Evolutionary conservation across 805 yeast species (phyloP).

Genomic region (Scheffersomyces coipomensis): DNA sequence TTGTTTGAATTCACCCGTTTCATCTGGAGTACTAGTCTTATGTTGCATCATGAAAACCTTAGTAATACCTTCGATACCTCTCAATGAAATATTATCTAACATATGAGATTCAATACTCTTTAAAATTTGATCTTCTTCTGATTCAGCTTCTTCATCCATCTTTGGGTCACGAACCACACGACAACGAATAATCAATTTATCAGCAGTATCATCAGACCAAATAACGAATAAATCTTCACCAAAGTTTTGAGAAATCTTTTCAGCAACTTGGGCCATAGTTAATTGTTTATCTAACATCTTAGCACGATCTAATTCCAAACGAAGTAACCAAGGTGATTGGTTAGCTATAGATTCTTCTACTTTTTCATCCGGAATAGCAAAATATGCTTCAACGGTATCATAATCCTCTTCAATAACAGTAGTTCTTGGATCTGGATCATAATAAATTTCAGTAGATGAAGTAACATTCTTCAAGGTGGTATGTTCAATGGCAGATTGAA

Average conservation of each 20-base stretch:
- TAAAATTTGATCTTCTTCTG: slow-evolving; percentile 95
- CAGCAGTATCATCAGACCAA: slow-evolving; percentile 99
- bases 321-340: slow-evolving; percentile 97
- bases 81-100: slow-evolving; percentile 89
- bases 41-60: slow-evolving; percentile 91
- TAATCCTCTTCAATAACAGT: slow-evolving; percentile 97
- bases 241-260: slow-evolving; percentile 86
- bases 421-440: slow-evolving; percentile 96
- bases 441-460: slow-evolving; percentile 94
- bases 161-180: slow-evolving; percentile 97
- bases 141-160: slow-evolving; percentile 89
- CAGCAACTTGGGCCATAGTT: slow-evolving; percentile 98
- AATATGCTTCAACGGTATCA: slow-evolving; percentile 96
- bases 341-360: slow-evolving; percentile 90
- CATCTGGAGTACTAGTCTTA: slow-evolving; percentile 69
- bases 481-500: slow-evolving; percentile 96
- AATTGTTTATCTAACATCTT: slow-evolving; percentile 97
- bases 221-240: slow-evolving; percentile 95
- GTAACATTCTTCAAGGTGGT: slow-evolving; percentile 93
- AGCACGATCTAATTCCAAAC: slow-evolving; percentile 96
- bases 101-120: slow-evolving; percentile 93
- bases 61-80: slow-evolving; percentile 93
- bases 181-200: slow-evolving; percentile 93
- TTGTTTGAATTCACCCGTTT: slow-evolving; percentile 82
- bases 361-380: slow-evolving; percentile 96